Evolutionary conservation across 305 asterid species (phyloP).

Genomic region (Fraxinus albicans): DNA sequence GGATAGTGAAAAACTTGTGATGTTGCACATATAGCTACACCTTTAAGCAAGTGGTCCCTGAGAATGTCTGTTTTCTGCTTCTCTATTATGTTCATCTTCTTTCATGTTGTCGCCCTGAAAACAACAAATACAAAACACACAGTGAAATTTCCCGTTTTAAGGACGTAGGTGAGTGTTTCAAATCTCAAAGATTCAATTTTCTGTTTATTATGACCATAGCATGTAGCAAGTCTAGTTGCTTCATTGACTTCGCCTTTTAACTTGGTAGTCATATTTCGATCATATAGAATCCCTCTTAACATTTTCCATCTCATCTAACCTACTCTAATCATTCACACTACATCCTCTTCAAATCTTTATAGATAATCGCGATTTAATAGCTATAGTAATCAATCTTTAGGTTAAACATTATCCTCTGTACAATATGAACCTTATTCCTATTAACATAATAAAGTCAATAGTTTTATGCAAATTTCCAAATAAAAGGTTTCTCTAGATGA

Average conservation of each 20-base stretch:
- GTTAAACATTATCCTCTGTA: background rate
- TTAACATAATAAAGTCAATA: background rate
- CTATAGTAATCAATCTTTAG: background rate
- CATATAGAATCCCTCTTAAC: background rate
- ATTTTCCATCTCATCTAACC: background rate
- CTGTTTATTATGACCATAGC: background rate
- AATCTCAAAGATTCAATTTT: background rate
- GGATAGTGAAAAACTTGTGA: background rate
- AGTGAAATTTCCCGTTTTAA: background rate
- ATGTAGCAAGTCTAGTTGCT: background rate
- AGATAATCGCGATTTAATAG: background rate
- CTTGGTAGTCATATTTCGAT: background rate
- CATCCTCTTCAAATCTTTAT: background rate
- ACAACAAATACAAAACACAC: background rate
- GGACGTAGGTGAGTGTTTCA: background rate
- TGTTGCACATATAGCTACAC: background rate
- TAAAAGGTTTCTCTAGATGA: background rate
- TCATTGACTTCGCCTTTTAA: background rate
- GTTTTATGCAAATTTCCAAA: background rate
- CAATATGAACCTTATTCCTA: background rate
- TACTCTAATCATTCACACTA: background rate
- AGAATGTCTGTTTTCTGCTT: slow-evolving; percentile 37
- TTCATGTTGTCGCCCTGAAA: slow-evolving; percentile 37
- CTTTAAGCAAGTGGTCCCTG: slow-evolving; percentile 36
- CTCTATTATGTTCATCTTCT: slow-evolving; percentile 39